Evolutionary conservation across 306 rosid genomes (phyloP).

Genomic region (Sechiopsis laciniata): DNA sequence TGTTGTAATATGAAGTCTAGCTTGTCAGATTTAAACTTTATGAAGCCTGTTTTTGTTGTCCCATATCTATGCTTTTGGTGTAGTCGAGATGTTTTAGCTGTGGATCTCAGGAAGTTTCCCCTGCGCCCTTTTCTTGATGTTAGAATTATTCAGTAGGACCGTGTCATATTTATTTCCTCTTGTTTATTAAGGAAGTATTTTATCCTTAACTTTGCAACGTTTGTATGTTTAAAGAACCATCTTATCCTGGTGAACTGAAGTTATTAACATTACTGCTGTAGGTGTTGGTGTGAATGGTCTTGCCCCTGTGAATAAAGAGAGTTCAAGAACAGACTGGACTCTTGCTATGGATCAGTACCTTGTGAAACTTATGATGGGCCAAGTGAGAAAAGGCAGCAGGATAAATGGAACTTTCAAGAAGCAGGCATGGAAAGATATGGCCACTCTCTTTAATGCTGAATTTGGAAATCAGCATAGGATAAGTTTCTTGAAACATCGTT

Average conservation of each 20-base stretch:
- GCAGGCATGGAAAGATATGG: constrained; percentile 46
- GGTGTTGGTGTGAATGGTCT: constrained; percentile 32
- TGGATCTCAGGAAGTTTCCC: neutral
- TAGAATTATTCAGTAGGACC: neutral
- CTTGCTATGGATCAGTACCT: constrained; percentile 39
- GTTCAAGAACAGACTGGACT: constrained; percentile 33
- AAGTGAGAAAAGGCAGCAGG: constrained; percentile 37
- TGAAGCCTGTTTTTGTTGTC: neutral
- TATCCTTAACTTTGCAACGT: neutral
- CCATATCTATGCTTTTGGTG: neutral
- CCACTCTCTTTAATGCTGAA: constrained; percentile 37
- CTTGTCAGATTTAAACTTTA: neutral
- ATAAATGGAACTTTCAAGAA: constrained; percentile 28
- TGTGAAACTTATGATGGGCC: constrained; percentile 48
- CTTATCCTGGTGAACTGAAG: constrained; percentile 8
- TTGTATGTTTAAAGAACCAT: neutral
- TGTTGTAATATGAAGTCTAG: neutral
- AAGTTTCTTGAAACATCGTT: constrained; percentile 39
- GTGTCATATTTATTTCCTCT: constrained; percentile 3
- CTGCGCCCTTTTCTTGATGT: neutral
- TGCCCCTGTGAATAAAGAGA: constrained; percentile 25
- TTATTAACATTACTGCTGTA: constrained; percentile 19
- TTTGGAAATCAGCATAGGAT: constrained; percentile 33
- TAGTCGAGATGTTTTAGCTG: constrained; percentile 1
- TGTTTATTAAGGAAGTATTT: neutral